Percentiles rank a stretch among this genome's conserved stretches.
phyloP scores from a whole-genome alignment of 108 stramenopile genomes.

The Cyclotella sp. region DNA sequence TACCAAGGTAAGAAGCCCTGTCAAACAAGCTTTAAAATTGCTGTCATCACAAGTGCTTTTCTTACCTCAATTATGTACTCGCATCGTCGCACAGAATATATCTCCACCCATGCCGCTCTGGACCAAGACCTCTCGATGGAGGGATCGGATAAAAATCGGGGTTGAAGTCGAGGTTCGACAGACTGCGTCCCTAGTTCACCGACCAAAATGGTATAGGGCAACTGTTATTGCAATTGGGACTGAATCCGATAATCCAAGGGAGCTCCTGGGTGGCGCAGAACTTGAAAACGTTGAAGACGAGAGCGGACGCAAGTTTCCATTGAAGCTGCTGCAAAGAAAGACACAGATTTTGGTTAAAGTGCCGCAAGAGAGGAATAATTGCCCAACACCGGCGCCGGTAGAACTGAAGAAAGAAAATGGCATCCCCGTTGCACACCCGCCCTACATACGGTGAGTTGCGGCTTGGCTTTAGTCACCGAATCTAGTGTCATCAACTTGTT shows the following conservation, averaged over 20 bases:
- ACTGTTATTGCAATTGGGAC: constrained; percentile 59
- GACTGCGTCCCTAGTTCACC: constrained; percentile 49
- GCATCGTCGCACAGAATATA: constrained; percentile 22
- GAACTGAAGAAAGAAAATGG: constrained; percentile 17
- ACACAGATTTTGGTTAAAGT: constrained; percentile 77
- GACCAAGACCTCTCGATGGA: constrained; percentile 70
- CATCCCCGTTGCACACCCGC: constrained; percentile 48
- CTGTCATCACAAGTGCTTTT: background rate
- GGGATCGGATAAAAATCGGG: constrained; percentile 62
- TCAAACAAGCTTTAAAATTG: too few relatives aligned
- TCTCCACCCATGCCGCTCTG: constrained; percentile 69
- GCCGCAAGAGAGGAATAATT: constrained; percentile 60
- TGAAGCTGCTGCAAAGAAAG: constrained; percentile 61
- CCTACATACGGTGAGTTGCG: constrained; percentile 78
- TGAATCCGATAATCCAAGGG: constrained; percentile 38
- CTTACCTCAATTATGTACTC: background rate
- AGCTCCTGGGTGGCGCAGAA: constrained; percentile 65
- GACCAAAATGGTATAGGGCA: constrained; percentile 81
- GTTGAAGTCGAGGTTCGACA: constrained; percentile 75
- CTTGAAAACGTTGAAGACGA: constrained; percentile 53
- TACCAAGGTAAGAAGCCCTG: constrained; percentile 15
- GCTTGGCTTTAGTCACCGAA: background rate
- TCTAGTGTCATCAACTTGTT: background rate
- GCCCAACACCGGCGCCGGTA: constrained; percentile 11
- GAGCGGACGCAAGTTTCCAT: constrained; percentile 40